Evolutionary conservation across 2,329 filamentous ascomycete genomes (phyloP).

Genomic region (Hortaea sp.): DNA sequence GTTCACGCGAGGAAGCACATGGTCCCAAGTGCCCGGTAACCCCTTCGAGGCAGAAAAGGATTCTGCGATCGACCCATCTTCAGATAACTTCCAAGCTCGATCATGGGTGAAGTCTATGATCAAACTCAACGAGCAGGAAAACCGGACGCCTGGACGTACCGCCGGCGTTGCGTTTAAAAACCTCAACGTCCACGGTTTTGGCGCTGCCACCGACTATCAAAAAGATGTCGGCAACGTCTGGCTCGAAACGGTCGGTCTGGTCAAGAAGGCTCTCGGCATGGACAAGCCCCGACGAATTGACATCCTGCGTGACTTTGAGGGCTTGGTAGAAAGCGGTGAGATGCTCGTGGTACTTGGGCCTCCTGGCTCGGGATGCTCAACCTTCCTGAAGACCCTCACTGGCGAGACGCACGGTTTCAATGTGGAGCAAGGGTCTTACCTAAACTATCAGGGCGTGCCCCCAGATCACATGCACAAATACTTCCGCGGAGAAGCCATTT

Average conservation of each 20-base stretch:
- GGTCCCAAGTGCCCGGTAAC: slow-evolving; percentile 27
- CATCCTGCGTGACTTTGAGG: slow-evolving; percentile 59
- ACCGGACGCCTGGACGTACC: slow-evolving; percentile 32
- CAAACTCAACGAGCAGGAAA: slow-evolving; percentile 34
- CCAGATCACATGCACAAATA: slow-evolving; percentile 65
- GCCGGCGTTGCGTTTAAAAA: slow-evolving; percentile 38
- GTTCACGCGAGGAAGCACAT: slow-evolving; percentile 30
- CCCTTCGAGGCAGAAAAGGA: slow-evolving; percentile 31
- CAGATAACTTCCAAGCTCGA: slow-evolving; percentile 37
- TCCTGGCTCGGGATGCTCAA: slow-evolving; percentile 63
- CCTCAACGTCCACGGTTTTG: slow-evolving; percentile 40
- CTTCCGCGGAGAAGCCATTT: slow-evolving; percentile 78
- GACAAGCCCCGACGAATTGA: slow-evolving; percentile 34
- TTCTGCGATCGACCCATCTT: slow-evolving; percentile 37
- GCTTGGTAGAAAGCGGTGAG: slow-evolving; percentile 59
- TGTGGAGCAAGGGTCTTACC: slow-evolving; percentile 57
- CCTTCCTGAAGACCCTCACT: slow-evolving; percentile 73
- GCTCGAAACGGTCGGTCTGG: slow-evolving; percentile 30
- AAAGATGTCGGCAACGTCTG: slow-evolving; percentile 40
- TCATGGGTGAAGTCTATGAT: slow-evolving; percentile 42
- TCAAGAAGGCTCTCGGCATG: slow-evolving; percentile 25
- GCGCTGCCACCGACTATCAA: slow-evolving; percentile 40
- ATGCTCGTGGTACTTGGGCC: slow-evolving; percentile 68
- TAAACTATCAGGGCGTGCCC: slow-evolving; percentile 73
- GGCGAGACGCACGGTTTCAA: slow-evolving; percentile 75